Evolutionary conservation across 352 stramenopile genomes (phyloP).

Genomic region (Pythium plurisporium): DNA sequence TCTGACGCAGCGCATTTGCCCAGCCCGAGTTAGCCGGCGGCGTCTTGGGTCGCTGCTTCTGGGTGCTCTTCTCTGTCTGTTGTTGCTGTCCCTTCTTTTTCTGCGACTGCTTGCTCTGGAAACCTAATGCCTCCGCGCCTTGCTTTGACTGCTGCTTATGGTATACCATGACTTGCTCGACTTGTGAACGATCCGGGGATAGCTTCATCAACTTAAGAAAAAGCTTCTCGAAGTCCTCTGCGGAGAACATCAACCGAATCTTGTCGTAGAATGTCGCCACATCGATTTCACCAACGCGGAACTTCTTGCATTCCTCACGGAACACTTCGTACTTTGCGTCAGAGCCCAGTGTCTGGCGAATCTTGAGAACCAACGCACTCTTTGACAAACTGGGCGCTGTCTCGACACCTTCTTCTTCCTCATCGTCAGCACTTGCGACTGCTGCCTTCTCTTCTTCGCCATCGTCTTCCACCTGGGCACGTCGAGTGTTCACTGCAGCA

Average conservation of each 20-base stretch:
- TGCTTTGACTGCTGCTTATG: conserved; percentile 52
- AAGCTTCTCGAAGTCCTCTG: conserved; percentile 59
- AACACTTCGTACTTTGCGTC: conserved; percentile 85
- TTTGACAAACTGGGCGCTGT: conserved; percentile 43
- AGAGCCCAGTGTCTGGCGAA: conserved; percentile 68
- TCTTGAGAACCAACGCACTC: conserved; percentile 71
- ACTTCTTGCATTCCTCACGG: conserved; percentile 69
- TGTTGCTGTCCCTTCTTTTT: conserved; percentile 27
- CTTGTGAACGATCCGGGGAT: conserved; percentile 58
- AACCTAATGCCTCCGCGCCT: conserved; percentile 29
- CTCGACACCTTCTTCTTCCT: conserved; percentile 34
- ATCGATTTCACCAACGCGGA: conserved; percentile 48
- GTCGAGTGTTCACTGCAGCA: not conserved
- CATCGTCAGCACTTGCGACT: conserved; percentile 21
- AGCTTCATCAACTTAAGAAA: conserved; percentile 78
- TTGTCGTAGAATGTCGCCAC: conserved; percentile 73
- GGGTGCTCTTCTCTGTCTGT: conserved; percentile 18
- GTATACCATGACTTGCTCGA: conserved; percentile 57
- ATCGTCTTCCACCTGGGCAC: conserved; percentile 1
- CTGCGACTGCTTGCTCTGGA: conserved; percentile 40
- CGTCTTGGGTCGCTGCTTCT: conserved; percentile 31
- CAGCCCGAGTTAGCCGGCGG: conserved; percentile 45
- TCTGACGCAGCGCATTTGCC: conserved; percentile 69
- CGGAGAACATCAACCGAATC: conserved; percentile 56
- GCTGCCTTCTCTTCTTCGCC: conserved; percentile 52